Evolutionary conservation across 2,329 filamentous ascomycete genomes (phyloP).

Genomic region (Diaporthe amygdali): DNA sequence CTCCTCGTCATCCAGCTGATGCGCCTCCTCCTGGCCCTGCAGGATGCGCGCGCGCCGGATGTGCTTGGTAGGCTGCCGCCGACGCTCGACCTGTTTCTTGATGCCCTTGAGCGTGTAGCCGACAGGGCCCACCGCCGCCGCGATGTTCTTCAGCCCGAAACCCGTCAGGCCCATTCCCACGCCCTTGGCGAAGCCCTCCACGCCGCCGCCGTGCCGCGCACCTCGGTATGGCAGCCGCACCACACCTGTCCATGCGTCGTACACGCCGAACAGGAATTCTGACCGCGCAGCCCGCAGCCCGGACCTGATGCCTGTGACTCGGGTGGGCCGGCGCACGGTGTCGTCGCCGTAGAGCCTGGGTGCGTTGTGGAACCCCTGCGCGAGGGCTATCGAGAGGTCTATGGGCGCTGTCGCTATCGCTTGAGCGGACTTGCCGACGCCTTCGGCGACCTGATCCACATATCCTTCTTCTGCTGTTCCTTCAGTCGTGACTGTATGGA

Average conservation of each 20-base stretch:
- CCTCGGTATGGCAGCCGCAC: constrained; percentile 64
- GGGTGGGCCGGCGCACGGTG: constrained; percentile 67
- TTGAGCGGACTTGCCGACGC: constrained; percentile 53
- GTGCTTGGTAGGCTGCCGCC: constrained; percentile 56
- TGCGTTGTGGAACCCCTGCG: constrained; percentile 74
- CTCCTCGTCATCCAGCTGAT: constrained; percentile 39
- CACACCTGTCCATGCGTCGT: constrained; percentile 69
- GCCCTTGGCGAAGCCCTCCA: constrained; percentile 53
- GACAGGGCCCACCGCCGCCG: constrained; percentile 64
- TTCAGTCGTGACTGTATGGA: constrained; percentile 32
- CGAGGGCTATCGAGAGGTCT: constrained; percentile 64
- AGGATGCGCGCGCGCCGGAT: constrained; percentile 63
- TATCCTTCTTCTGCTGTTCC: constrained; percentile 43
- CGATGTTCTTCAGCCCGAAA: constrained; percentile 68
- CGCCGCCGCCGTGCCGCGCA: constrained; percentile 56
- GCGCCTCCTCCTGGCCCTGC: constrained; percentile 58
- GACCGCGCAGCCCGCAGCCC: constrained; percentile 65
- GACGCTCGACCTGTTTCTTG: constrained; percentile 62
- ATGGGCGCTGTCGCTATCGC: constrained; percentile 64
- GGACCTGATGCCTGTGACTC: constrained; percentile 69
- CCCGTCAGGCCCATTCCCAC: constrained; percentile 68
- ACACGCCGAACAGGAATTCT: constrained; percentile 68
- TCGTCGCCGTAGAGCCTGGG: constrained; percentile 73
- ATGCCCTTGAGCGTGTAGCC: constrained; percentile 70
- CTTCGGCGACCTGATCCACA: constrained; percentile 55